Evolutionary conservation across 768 basidiomycete species (phyloP).

Genomic region (Gymnopilus dilepis): DNA sequence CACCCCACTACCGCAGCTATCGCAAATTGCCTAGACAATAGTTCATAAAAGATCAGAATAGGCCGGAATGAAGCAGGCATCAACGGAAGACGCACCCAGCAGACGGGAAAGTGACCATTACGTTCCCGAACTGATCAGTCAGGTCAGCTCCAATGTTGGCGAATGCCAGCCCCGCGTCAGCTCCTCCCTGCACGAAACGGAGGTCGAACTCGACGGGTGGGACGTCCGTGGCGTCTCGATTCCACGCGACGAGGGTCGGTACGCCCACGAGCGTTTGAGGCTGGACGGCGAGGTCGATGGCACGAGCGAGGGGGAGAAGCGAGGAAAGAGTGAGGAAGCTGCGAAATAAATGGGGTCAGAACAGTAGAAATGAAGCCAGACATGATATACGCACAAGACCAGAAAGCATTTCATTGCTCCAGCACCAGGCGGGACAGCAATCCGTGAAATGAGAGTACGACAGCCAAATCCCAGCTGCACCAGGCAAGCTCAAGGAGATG

Average conservation of each 20-base stretch:
- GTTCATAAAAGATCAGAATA: neutral
- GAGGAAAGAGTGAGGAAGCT: neutral
- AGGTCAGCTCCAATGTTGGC: conserved; percentile 16
- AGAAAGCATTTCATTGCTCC: conserved; percentile 24
- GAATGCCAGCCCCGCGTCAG: conserved; percentile 23
- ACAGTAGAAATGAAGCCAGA: neutral
- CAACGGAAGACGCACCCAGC: conserved; percentile 20
- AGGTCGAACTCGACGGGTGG: conserved; percentile 17
- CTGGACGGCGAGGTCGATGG: conserved; percentile 19
- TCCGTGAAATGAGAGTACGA: conserved; percentile 6
- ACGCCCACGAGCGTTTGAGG: conserved; percentile 13
- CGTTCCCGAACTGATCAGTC: conserved; percentile 11
- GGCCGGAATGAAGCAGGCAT: no score
- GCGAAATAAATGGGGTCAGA: neutral
- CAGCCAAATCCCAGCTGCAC: conserved; percentile 22
- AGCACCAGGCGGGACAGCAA: conserved; percentile 27
- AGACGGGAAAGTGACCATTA: conserved; percentile 19
- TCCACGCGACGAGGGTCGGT: conserved; percentile 21
- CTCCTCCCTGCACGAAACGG: conserved; percentile 19
- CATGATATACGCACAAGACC: conserved; percentile 12
- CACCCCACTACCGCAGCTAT: conserved; percentile 27
- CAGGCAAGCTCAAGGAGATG: conserved; percentile 24
- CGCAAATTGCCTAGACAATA: conserved; percentile 16
- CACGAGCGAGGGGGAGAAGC: neutral
- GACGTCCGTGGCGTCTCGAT: neutral